Percentiles rank a stretch among this genome's conserved stretches.
Evolutionary conservation across 2,329 filamentous ascomycete species (phyloP).

Genomic region (Sporothrix protearum): DNA sequence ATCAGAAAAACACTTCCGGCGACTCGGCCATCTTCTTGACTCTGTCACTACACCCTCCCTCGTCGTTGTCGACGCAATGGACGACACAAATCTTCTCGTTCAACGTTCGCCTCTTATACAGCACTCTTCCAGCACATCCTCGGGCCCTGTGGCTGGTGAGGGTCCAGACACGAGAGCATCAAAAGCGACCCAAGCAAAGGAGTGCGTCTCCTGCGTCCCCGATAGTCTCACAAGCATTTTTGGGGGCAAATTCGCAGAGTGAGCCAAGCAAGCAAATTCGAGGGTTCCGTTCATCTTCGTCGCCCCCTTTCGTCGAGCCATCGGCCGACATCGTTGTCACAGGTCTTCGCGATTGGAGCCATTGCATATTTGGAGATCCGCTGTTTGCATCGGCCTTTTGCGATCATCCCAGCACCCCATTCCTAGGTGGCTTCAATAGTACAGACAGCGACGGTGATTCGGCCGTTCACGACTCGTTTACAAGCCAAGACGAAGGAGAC

Average conservation of each 20-base stretch:
- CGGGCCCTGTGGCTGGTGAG: not conserved
- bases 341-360: conserved; percentile 57
- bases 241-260: not conserved
- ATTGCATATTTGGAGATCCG: conserved; percentile 58
- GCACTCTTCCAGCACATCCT: not conserved
- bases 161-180: not conserved
- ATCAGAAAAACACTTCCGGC: conserved; percentile 51
- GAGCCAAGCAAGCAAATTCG: not conserved
- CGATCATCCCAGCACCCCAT: conserved; percentile 42
- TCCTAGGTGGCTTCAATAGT: conserved; percentile 47
- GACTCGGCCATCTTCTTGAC: conserved; percentile 50
- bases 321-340: conserved; percentile 39
- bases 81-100: conserved; percentile 51
- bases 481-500: conserved; percentile 23
- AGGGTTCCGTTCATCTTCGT: not conserved
- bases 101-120: not conserved
- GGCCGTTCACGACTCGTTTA: conserved; percentile 1
- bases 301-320: not conserved
- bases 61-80: conserved; percentile 52
- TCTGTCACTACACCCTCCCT: conserved; percentile 50
- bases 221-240: not conserved
- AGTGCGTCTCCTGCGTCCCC: not conserved
- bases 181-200: conserved; percentile 16
- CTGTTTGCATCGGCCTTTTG: conserved; percentile 51
- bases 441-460: conserved; percentile 8